phyloP scores from a whole-genome alignment of 768 basidiomycete genomes.

The Boletus pseudopeckii region DNA sequence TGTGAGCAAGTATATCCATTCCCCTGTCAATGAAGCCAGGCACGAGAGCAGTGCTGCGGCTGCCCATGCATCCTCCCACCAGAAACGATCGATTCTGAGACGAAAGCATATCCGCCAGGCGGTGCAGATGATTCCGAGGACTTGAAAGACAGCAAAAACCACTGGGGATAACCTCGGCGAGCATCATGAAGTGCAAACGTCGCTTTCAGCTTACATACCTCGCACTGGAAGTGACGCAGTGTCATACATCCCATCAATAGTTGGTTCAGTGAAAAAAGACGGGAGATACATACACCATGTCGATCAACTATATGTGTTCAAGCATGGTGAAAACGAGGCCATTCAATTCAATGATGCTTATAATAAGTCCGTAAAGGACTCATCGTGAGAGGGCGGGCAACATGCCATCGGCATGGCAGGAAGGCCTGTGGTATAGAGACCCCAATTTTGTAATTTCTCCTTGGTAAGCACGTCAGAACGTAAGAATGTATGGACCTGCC shows the following conservation, averaged over 20 bases:
- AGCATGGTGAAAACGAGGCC: not conserved
- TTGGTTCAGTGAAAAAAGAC: not conserved
- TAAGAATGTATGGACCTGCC: no score
- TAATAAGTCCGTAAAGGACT: not conserved
- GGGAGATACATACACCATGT: not conserved
- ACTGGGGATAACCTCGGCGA: not conserved
- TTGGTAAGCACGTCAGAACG: no score
- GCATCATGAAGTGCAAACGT: not conserved
- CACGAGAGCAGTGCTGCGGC: conserved; percentile 4
- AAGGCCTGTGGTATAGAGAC: not conserved
- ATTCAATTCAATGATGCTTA: not conserved
- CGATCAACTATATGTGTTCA: not conserved
- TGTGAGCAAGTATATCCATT: conserved; percentile 3
- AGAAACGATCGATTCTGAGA: conserved; percentile 12
- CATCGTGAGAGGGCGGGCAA: not conserved
- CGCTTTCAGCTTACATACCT: not conserved
- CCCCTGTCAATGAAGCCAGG: conserved; percentile 1
- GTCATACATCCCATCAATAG: not conserved
- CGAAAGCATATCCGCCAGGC: conserved; percentile 13
- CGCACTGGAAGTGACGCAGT: not conserved
- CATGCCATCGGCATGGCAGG: not conserved
- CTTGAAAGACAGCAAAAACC: not conserved
- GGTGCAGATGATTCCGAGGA: conserved; percentile 9
- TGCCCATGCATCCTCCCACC: conserved; percentile 23
- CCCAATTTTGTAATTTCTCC: no score